Conservation (phyloP, 2,329 filamentous ascomycete species). For the Calonectria naviculata region DNA sequence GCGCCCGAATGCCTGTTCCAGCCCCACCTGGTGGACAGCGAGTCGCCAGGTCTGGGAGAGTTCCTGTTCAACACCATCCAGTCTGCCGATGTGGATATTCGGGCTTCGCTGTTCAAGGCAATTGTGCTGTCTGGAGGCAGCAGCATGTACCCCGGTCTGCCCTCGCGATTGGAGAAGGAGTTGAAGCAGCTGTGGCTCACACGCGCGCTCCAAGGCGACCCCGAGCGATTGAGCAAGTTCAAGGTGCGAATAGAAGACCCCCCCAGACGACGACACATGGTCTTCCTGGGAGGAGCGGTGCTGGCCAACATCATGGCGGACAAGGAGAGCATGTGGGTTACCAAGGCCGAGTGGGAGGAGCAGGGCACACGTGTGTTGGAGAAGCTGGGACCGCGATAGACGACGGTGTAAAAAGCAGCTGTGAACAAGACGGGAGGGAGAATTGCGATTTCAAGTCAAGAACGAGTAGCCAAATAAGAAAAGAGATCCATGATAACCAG, state of each 20-base stretch:
- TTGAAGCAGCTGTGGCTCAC: slow-evolving; percentile 99
- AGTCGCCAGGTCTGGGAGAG: slow-evolving; percentile 96
- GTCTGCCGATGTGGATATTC: slow-evolving; percentile 92
- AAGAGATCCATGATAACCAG: slow-evolving; percentile 27
- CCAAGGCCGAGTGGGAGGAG: slow-evolving; percentile 96
- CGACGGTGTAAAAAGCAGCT: not conserved
- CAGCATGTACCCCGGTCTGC: slow-evolving; percentile 98
- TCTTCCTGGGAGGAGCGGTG: slow-evolving; percentile 97
- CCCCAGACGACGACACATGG: slow-evolving; percentile 95
- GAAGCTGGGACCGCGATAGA: slow-evolving; percentile 90
- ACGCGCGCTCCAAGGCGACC: slow-evolving; percentile 88
- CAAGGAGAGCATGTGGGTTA: slow-evolving; percentile 99
- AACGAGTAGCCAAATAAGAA: slow-evolving; percentile 37
- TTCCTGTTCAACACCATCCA: slow-evolving; percentile 99
- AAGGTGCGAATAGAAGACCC: slow-evolving; percentile 99
- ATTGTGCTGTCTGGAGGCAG: slow-evolving; percentile 96
- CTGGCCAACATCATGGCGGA: slow-evolving; percentile 99
- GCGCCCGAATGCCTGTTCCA: slow-evolving; percentile 99
- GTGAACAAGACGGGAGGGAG: slow-evolving; percentile 17
- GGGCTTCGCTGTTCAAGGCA: slow-evolving; percentile 94
- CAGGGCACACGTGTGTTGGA: slow-evolving; percentile 86
- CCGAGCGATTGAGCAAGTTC: slow-evolving; percentile 96
- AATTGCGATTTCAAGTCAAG: slow-evolving; percentile 34
- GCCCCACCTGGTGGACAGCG: slow-evolving; percentile 96
- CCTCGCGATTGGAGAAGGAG: slow-evolving; percentile 96